These are phyloP conservation scores for Gloeopeniophorella convolvens DNA, from an alignment of 768 basidiomycete species.

Conservation along the genomic window DNA sequence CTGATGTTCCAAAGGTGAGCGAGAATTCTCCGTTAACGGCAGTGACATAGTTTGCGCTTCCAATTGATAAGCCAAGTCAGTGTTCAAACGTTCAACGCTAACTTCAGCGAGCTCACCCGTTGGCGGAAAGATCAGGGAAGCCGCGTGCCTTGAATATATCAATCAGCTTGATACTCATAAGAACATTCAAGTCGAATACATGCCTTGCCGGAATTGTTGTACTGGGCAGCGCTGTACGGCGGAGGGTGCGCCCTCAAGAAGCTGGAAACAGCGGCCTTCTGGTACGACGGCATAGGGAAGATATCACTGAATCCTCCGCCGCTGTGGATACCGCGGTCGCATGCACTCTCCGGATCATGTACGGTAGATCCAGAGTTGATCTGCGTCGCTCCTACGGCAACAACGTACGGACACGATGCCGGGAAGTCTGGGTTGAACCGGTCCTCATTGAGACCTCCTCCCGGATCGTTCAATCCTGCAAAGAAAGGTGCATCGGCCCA, in stretches of 20 bases:
- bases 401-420: slow-evolving; percentile 37
- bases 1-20: slow-evolving; percentile 33
- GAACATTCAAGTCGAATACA: neutral
- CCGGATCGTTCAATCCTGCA: slow-evolving; percentile 26
- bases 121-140: slow-evolving; percentile 31
- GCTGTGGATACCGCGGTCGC: slow-evolving; percentile 32
- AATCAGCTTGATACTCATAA: neutral
- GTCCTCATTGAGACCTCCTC: slow-evolving; percentile 19
- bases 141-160: slow-evolving; percentile 23
- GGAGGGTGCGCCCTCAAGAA: slow-evolving; percentile 31
- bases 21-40: slow-evolving; percentile 27
- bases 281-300: slow-evolving; percentile 34
- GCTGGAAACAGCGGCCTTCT: slow-evolving; percentile 25
- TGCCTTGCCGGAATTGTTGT: slow-evolving; percentile 31
- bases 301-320: slow-evolving; percentile 39
- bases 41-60: slow-evolving; percentile 29
- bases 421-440: slow-evolving; percentile 41
- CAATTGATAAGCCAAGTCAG: neutral
- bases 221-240: slow-evolving; percentile 28
- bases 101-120: slow-evolving; percentile 23
- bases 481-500: neutral
- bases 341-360: slow-evolving; percentile 33
- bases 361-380: slow-evolving; percentile 29
- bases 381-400: slow-evolving; percentile 33
- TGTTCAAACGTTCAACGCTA: too few relatives aligned